Evolutionary conservation across 2,329 filamentous ascomycete species (phyloP).

Genomic region (Xenoacremonium recifei): DNA sequence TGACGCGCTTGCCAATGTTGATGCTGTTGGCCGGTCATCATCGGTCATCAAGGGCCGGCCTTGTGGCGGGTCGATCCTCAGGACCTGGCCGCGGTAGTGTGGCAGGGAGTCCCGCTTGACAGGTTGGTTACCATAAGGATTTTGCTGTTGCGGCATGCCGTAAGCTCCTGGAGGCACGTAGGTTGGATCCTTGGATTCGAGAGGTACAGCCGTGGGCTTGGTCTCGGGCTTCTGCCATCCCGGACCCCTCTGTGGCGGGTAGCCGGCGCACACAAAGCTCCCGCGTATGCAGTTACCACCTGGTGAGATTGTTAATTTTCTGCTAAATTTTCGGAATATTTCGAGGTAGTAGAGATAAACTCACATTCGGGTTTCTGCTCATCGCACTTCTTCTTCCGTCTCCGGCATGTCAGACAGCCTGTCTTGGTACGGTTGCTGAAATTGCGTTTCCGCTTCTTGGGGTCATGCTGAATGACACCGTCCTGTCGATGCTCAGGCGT

Average conservation of each 20-base stretch:
- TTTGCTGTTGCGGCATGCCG: conserved; percentile 53
- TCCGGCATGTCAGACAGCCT: conserved; percentile 87
- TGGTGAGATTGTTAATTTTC: conserved; percentile 33
- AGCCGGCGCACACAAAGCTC: conserved; percentile 88
- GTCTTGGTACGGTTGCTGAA: conserved; percentile 97
- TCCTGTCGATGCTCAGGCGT: conserved; percentile 49
- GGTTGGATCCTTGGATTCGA: conserved; percentile 78
- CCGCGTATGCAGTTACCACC: conserved; percentile 89
- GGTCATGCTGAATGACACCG: conserved; percentile 54
- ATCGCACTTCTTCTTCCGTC: conserved; percentile 97
- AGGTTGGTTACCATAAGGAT: conserved; percentile 34
- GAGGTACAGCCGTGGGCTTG: conserved; percentile 66
- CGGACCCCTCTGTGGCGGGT: conserved; percentile 73
- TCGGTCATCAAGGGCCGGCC: conserved; percentile 54
- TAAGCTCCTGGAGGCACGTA: conserved; percentile 63
- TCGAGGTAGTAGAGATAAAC: conserved; percentile 31
- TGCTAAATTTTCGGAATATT: conserved; percentile 8
- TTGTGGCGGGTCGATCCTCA: conserved; percentile 63
- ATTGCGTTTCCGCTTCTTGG: conserved; percentile 71
- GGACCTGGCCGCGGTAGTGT: conserved; percentile 58
- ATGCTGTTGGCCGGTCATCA: conserved; percentile 58
- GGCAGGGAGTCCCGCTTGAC: conserved; percentile 57
- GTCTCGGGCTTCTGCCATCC: conserved; percentile 74
- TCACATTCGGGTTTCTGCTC: conserved; percentile 90
- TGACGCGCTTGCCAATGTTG: conserved; percentile 58